Conservation (phyloP, 164 flowering plant genomes). For the Sedum album region DNA sequence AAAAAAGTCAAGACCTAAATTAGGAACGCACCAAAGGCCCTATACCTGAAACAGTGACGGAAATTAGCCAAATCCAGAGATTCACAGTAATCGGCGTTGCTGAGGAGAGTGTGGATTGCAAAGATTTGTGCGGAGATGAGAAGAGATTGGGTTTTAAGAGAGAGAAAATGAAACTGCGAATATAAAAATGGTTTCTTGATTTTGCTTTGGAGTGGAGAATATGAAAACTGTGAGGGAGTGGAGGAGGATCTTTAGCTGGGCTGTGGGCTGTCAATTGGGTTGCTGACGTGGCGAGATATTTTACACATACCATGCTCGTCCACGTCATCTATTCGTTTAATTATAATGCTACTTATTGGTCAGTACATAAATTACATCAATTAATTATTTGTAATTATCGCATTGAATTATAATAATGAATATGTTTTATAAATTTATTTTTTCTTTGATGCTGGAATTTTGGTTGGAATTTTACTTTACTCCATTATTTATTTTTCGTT, state of each 20-base stretch:
- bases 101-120: too few relatives aligned
- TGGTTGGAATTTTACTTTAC: too few relatives aligned
- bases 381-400: too few relatives aligned
- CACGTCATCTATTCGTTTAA: neutral
- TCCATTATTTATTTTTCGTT: too few relatives aligned
- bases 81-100: neutral
- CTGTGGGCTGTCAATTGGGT: slow-evolving; percentile 14
- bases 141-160: neutral
- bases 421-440: too few relatives aligned
- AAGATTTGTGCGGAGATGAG: neutral
- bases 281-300: slow-evolving; percentile 81
- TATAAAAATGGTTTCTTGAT: neutral
- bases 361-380: too few relatives aligned
- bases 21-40: too few relatives aligned
- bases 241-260: slow-evolving; percentile 42
- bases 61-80: neutral
- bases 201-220: neutral
- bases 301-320: slow-evolving; percentile 30
- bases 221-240: slow-evolving; percentile 5
- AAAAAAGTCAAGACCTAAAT: too few relatives aligned
- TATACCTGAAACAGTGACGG: neutral
- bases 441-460: too few relatives aligned
- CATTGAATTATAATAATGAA: too few relatives aligned
- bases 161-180: neutral
- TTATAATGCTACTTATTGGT: too few relatives aligned